phyloP scores from a whole-genome alignment of 1,284 basidiomycete species.

The Exobasidium cylindrosporum region DNA sequence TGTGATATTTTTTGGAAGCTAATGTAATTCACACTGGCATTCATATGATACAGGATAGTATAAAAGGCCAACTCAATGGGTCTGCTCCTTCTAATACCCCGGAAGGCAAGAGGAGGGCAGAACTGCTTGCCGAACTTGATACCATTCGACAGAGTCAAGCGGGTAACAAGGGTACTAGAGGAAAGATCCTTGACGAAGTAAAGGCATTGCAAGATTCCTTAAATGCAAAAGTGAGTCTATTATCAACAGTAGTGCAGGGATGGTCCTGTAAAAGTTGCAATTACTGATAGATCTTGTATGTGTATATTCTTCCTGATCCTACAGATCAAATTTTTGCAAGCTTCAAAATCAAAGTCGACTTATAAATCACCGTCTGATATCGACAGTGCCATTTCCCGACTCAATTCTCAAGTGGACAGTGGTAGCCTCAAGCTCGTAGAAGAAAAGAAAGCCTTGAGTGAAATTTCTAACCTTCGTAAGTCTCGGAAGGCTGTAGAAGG shows the following conservation, averaged over 20 bases:
- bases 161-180: conserved; percentile 70
- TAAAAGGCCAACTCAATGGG: conserved; percentile 65
- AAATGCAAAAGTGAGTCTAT: conserved; percentile 70
- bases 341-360: conserved; percentile 73
- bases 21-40: background rate
- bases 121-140: conserved; percentile 79
- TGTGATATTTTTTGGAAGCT: background rate
- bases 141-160: conserved; percentile 76
- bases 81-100: conserved; percentile 49
- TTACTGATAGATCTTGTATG: too few relatives aligned
- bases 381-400: conserved; percentile 71
- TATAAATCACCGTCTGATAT: conserved; percentile 85
- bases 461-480: conserved; percentile 69
- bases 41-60: conserved; percentile 62
- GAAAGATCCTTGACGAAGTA: conserved; percentile 77
- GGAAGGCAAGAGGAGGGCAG: conserved; percentile 70
- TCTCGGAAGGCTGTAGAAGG: conserved; percentile 42
- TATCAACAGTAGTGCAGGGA: conserved; percentile 60
- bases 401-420: conserved; percentile 81
- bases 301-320: conserved; percentile 22
- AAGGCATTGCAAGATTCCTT: conserved; percentile 76
- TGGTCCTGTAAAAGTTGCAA: too few relatives aligned
- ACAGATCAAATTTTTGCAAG: conserved; percentile 83
- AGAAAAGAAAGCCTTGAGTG: conserved; percentile 88
- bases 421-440: conserved; percentile 90